Percentiles rank a stretch among this genome's conserved stretches.
phyloP scores from a whole-genome alignment of 805 yeast species.

The Ogataea zsoltii region DNA sequence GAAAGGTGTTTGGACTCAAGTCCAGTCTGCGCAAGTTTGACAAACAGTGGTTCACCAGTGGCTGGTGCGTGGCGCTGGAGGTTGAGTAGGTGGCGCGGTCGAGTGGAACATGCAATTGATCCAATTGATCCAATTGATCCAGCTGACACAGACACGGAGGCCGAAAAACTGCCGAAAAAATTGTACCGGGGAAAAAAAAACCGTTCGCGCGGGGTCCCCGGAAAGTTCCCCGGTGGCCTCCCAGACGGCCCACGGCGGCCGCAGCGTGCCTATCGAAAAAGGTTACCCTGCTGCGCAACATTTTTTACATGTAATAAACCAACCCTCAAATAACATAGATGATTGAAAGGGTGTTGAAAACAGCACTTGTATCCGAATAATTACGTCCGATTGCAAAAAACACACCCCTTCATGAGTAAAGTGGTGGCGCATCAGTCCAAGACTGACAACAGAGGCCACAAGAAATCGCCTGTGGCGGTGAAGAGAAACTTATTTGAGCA shows the following conservation, averaged over 20 bases:
- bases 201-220: too few species aligned
- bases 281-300: background rate
- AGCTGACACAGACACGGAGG: background rate
- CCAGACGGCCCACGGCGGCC: too few species aligned
- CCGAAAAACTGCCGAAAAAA: too few species aligned
- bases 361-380: too few species aligned
- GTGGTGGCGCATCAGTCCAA: background rate
- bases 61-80: constrained; percentile 26
- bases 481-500: constrained; percentile 19
- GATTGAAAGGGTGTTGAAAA: background rate
- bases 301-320: too few species aligned
- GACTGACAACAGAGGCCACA: constrained; percentile 6
- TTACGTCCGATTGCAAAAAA: too few species aligned
- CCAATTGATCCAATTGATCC: too few species aligned
- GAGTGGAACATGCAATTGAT: too few species aligned
- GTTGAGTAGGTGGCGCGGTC: constrained; percentile 19
- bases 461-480: constrained; percentile 15
- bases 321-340: background rate
- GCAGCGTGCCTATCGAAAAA: too few species aligned
- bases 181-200: too few species aligned
- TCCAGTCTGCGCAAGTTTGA: constrained; percentile 51
- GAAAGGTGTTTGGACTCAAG: constrained; percentile 45
- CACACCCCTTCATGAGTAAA: constrained; percentile 1
- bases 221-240: too few species aligned
- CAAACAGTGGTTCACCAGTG: constrained; percentile 31